Evolutionary conservation across 177 flowering plant genomes (phyloP).

Genomic region (Vitis hybrid): DNA sequence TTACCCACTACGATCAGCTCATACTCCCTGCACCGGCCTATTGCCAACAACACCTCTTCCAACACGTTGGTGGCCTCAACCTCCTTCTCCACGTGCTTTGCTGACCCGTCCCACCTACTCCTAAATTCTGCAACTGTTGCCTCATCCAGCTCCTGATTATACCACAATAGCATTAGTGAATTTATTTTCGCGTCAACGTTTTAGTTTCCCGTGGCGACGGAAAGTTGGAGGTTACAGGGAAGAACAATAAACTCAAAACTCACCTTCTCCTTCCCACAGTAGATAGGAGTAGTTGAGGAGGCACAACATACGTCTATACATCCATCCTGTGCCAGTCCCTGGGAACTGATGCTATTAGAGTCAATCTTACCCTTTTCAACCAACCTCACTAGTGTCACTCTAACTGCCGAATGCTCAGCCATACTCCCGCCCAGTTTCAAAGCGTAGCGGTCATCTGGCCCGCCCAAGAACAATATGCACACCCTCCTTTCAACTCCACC

Average conservation of each 20-base stretch:
- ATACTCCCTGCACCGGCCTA: conserved; percentile 20
- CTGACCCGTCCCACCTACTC: conserved; percentile 3
- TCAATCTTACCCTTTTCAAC: conserved; percentile 10
- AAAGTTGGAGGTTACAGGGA: no score
- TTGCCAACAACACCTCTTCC: conserved; percentile 11
- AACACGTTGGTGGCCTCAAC: neutral
- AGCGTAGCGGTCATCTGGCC: conserved; percentile 48
- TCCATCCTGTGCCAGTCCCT: conserved; percentile 23
- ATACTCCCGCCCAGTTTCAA: conserved; percentile 57
- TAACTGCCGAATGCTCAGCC: conserved; percentile 61
- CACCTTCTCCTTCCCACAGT: conserved; percentile 41
- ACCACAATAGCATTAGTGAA: no score
- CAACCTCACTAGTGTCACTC: conserved; percentile 43
- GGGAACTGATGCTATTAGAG: conserved; percentile 8
- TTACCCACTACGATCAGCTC: conserved; percentile 23
- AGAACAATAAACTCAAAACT: neutral
- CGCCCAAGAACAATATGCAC: no score
- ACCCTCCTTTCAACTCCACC: conserved; percentile 13
- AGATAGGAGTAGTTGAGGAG: conserved; percentile 37
- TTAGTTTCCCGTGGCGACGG: no score
- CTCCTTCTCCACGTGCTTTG: conserved; percentile 9
- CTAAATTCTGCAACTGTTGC: conserved; percentile 8
- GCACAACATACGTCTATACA: conserved; percentile 26
- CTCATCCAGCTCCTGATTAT: conserved; percentile 19
- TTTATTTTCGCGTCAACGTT: no score